Base-by-base conservation (phyloP, 768 basidiomycete genomes). In the Rubroboletus satanas region DNA sequence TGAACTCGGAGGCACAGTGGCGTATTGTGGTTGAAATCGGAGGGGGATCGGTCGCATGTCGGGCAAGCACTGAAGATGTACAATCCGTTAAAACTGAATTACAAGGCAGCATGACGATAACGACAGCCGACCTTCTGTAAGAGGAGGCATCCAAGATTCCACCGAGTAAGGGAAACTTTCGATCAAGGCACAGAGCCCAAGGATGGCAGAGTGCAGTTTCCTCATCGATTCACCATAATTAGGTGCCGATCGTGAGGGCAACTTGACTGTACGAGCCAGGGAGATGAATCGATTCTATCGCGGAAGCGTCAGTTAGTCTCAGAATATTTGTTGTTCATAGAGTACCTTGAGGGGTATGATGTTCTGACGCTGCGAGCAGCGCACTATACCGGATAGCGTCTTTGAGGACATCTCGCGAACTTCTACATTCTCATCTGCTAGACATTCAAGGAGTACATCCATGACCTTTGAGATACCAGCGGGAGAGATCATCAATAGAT, bases 101-200 rank as follows among this genome's bases (percentile, higher is more conserved):
- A 42, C 31, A 36, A 32, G 5, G 33, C 43, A 18, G 14, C 28
- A 43, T n/a, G 32, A 31, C 17, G 7, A 26, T 43, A 31, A 41
- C 42, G 36, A 29, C 35, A 41, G 7, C 75, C 38, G 62, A 88
- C 88, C 81, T 76, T 90, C 88, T 35, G 88, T 88, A 49, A 91
- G 76, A 18, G 87, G 75, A 31, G 88, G 88, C 82, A 96, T 86
- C 88, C 94, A 98, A 58, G 85, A 84, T 65, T 96, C 96, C 14
- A 98, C 88, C 2, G 93, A 94, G 72, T 97, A 97, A 0, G 96
- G 96, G 68, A 90, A 96, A 54, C 93, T 95, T 63, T 95, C 91
- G 33, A 98, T 83, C 32, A 98, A 75, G 6, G 96, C 92, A 60
- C 91, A 92, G 42, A 95, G 85, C n/a, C 96, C 96, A 45, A 98